Evolutionary conservation across 2,329 filamentous ascomycete genomes (phyloP).

Genomic region (Trichophyton verrucosum): DNA sequence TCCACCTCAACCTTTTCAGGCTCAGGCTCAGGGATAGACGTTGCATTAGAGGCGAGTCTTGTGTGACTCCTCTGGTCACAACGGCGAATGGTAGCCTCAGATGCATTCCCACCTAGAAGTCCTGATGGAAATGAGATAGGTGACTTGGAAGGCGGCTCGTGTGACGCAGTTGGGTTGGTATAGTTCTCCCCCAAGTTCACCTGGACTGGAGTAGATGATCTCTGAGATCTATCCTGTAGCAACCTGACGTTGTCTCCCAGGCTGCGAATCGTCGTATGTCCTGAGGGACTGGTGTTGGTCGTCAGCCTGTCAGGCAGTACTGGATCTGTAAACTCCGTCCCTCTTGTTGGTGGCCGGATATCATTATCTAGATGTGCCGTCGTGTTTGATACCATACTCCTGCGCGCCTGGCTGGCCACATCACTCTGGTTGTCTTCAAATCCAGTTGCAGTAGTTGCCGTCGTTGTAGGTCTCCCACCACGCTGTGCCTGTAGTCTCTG

Average conservation of each 20-base stretch:
- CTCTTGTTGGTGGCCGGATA: constrained; percentile 56
- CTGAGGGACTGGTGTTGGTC: constrained; percentile 60
- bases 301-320: constrained; percentile 59
- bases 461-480: constrained; percentile 37
- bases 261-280: constrained; percentile 47
- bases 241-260: constrained; percentile 68
- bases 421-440: constrained; percentile 35
- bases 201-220: constrained; percentile 27
- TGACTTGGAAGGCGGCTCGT: constrained; percentile 53
- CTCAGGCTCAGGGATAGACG: constrained; percentile 57
- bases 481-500: constrained; percentile 86
- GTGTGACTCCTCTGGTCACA: constrained; percentile 55
- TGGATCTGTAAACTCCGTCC: constrained; percentile 67
- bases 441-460: constrained; percentile 21
- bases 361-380: constrained; percentile 33
- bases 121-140: constrained; percentile 64
- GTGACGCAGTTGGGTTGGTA: constrained; percentile 40
- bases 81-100: constrained; percentile 37
- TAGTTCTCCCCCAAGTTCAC: constrained; percentile 50
- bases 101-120: constrained; percentile 52
- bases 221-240: constrained; percentile 46
- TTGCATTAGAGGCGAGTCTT: constrained; percentile 62
- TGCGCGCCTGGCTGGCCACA: constrained; percentile 40
- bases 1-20: constrained; percentile 32
- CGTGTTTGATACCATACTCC: constrained; percentile 48